Evolutionary conservation across 2,329 filamentous ascomycete genomes (phyloP).

Genomic region (Pseudogymnoascus sp.): DNA sequence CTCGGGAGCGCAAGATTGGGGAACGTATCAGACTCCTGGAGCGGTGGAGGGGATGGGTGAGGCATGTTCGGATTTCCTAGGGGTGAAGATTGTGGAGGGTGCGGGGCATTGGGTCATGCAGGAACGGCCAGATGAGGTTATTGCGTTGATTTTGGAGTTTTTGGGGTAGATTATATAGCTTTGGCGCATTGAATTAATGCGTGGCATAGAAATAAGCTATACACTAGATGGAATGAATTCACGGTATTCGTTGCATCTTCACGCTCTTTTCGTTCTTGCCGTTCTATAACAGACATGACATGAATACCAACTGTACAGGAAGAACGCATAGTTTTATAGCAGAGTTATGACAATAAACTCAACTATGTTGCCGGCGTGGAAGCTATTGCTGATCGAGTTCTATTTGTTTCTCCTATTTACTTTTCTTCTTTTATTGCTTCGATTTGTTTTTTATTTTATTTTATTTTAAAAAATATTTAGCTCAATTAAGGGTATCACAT

Average conservation of each 20-base stretch:
- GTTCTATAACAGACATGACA: no score
- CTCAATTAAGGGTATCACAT: no score
- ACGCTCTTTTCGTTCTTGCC: no score
- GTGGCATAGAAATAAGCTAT: no score
- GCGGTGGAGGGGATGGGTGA: conserved; percentile 50
- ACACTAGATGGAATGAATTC: no score
- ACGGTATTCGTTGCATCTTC: no score
- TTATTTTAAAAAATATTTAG: no score
- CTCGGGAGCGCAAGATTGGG: conserved; percentile 58
- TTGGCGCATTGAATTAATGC: no score
- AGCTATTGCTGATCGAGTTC: background rate
- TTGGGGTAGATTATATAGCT: conserved; percentile 11
- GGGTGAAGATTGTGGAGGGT: conserved; percentile 45
- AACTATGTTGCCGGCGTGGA: background rate
- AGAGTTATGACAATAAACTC: background rate
- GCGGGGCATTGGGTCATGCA: conserved; percentile 67
- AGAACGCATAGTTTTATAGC: no score
- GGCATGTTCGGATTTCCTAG: conserved; percentile 46
- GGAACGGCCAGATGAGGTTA: conserved; percentile 51
- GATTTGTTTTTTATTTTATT: no score
- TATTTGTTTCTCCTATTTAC: background rate
- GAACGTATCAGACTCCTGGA: conserved; percentile 59
- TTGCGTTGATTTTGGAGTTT: conserved; percentile 40
- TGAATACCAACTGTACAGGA: no score
- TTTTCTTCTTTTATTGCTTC: background rate